A percentile compares a stretch with the other conserved stretches of the same genome.
phyloP scores from a whole-genome alignment of 2,329 filamentous ascomycete genomes.

The Penicillium psychrosexuale region DNA sequence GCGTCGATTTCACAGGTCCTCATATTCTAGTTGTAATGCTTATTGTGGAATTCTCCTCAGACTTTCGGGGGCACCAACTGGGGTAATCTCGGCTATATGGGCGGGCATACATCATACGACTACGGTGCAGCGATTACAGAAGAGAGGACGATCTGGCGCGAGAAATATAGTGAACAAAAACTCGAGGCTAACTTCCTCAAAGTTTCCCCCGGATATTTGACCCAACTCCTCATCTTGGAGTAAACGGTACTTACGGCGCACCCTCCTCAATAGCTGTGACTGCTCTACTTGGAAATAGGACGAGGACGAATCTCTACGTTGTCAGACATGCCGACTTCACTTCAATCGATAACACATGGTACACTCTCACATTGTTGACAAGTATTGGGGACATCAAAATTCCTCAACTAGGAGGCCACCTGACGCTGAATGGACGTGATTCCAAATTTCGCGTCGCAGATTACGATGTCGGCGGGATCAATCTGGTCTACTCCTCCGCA shows the following conservation, averaged over 20 bases:
- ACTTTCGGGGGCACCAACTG: constrained; percentile 75
- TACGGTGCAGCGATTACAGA: constrained; percentile 64
- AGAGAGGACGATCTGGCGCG: constrained; percentile 62
- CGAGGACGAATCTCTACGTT: constrained; percentile 12
- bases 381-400: constrained; percentile 27
- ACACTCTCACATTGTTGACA: constrained; percentile 17
- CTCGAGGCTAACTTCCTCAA: constrained; percentile 71
- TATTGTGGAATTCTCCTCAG: constrained; percentile 26
- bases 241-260: constrained; percentile 9
- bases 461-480: constrained; percentile 25
- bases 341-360: constrained; percentile 8
- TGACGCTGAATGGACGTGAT: constrained; percentile 26
- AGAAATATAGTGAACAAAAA: constrained; percentile 76
- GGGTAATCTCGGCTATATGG: constrained; percentile 71
- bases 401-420: constrained; percentile 23
- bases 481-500: constrained; percentile 29
- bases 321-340: constrained; percentile 18
- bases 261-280: constrained; percentile 13
- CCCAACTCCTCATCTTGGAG: constrained; percentile 48
- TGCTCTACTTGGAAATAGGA: constrained; percentile 7
- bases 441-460: constrained; percentile 34
- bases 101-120: constrained; percentile 59
- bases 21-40: no score
- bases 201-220: constrained; percentile 67
- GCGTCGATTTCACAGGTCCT: no score